phyloP scores from a whole-genome alignment of 2,329 filamentous ascomycete genomes.

The Fusarium nanum region DNA sequence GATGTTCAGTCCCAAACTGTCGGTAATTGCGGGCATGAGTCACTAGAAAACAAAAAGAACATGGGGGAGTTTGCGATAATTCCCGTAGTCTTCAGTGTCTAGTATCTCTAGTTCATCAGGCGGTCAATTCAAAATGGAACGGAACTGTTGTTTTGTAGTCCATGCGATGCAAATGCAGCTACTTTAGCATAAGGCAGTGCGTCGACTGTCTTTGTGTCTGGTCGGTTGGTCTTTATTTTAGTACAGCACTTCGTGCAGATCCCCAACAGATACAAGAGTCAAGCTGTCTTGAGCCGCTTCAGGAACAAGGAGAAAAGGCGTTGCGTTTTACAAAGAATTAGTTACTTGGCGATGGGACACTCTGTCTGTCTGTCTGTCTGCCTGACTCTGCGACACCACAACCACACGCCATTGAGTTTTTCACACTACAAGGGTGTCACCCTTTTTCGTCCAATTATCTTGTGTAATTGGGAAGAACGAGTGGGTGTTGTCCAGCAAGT shows the following conservation, averaged over 20 bases:
- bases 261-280: neutral
- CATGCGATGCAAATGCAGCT: conserved; percentile 1
- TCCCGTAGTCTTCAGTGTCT: conserved; percentile 17
- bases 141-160: neutral
- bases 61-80: conserved; percentile 21
- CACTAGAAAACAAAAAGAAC: conserved; percentile 17
- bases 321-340: neutral
- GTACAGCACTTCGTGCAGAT: neutral
- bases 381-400: neutral
- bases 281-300: conserved; percentile 11
- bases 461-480: neutral
- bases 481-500: conserved; percentile 16
- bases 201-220: conserved; percentile 4
- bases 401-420: conserved; percentile 17
- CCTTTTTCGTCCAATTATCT: conserved; percentile 2
- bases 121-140: conserved; percentile 13
- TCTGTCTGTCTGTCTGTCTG: neutral
- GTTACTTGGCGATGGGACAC: neutral
- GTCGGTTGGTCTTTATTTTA: neutral
- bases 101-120: neutral
- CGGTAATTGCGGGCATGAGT: conserved; percentile 2
- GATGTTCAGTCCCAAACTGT: conserved; percentile 6
- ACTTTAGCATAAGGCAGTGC: conserved; percentile 17
- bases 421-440: neutral
- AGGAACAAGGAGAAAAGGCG: neutral